These are phyloP conservation scores for Lentinula detonsa DNA, from an alignment of 768 basidiomycete genomes.

Conservation along the genomic window DNA sequence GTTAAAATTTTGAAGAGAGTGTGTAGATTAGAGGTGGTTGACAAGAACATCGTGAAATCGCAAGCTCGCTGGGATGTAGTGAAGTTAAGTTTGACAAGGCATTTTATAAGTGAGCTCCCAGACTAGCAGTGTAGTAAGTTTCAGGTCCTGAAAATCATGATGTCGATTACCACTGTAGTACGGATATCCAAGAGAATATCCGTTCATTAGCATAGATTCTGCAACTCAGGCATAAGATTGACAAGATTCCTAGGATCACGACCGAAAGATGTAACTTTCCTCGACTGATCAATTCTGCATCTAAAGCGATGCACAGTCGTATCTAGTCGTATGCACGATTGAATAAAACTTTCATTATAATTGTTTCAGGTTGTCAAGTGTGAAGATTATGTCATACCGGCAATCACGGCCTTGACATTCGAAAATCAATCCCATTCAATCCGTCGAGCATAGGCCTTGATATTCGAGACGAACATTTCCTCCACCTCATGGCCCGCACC, in stretches of 20 bases:
- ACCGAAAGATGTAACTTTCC: background rate
- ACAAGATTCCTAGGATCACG: no score
- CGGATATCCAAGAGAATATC: no score
- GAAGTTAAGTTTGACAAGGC: background rate
- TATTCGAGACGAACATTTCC: constrained; percentile 69
- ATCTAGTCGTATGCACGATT: no score
- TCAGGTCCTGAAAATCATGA: no score
- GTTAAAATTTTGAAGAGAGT: background rate
- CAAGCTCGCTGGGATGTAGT: background rate
- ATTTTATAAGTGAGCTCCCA: background rate
- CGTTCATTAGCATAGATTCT: background rate
- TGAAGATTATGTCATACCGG: background rate
- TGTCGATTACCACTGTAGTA: no score
- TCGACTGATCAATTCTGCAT: background rate
- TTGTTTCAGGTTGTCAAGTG: background rate
- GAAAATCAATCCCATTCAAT: constrained; percentile 25
- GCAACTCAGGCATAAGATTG: no score
- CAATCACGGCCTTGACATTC: background rate
- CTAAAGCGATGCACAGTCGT: background rate
- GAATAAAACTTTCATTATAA: background rate
- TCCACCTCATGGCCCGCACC: constrained; percentile 71
- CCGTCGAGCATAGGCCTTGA: constrained; percentile 23
- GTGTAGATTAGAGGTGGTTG: background rate
- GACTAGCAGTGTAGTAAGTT: no score
- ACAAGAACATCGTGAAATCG: background rate